These are phyloP conservation scores for Globisporangium nagaii DNA, from an alignment of 352 stramenopile species.

Conservation along the genomic window DNA sequence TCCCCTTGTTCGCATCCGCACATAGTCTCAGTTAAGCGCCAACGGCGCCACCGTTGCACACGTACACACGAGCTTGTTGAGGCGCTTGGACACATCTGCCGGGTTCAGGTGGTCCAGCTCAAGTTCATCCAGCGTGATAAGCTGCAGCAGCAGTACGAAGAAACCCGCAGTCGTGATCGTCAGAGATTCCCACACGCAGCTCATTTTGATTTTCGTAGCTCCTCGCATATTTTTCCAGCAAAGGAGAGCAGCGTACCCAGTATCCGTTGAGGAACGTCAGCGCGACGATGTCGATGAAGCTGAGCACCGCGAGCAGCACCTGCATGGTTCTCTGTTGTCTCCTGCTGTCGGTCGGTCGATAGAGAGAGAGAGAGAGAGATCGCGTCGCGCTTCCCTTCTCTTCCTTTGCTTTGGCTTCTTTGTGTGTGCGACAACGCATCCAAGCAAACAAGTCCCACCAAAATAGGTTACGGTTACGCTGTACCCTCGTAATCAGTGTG, in stretches of 20 bases:
- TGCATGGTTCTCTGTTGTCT: conserved; percentile 29
- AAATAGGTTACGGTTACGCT: neutral
- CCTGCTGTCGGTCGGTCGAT: neutral
- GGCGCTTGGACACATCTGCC: conserved; percentile 73
- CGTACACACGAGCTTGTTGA: conserved; percentile 84
- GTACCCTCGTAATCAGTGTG: neutral
- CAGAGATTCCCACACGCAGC: neutral
- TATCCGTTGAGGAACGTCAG: conserved; percentile 87
- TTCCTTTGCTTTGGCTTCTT: neutral
- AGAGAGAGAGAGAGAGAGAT: neutral
- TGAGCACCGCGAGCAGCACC: conserved; percentile 71
- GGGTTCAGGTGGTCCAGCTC: conserved; percentile 86
- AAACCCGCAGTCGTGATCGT: too few relatives aligned
- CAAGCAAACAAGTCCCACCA: neutral
- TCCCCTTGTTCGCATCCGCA: neutral
- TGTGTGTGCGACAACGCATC: neutral
- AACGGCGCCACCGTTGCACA: neutral
- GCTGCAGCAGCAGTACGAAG: conserved; percentile 21
- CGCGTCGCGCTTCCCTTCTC: neutral
- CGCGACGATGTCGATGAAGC: conserved; percentile 79
- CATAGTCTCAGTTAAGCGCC: neutral
- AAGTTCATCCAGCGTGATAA: conserved; percentile 83
- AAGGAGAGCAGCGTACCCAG: conserved; percentile 44
- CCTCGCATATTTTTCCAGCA: neutral
- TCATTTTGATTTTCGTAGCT: neutral